Percentiles rank a stretch among this genome's conserved stretches.
These are phyloP conservation scores for Brassica rapa DNA, from an alignment of 345 rosid species.

Conservation along the genomic window DNA sequence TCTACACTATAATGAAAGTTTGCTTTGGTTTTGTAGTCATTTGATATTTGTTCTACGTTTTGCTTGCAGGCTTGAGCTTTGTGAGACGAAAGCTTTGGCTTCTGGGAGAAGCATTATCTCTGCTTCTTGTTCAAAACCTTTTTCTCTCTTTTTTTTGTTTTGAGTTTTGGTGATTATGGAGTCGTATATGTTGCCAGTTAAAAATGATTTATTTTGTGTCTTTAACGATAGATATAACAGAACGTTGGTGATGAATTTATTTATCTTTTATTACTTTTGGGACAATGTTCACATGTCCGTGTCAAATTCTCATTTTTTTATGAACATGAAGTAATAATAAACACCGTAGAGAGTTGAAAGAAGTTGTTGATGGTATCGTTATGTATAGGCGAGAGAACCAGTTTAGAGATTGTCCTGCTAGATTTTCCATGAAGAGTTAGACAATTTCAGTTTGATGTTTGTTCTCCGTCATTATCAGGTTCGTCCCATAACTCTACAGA, in stretches of 20 bases:
- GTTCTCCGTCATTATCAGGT: too few species aligned
- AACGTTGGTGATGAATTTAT: not conserved
- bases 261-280: not conserved
- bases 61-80: conserved; percentile 29
- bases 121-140: conserved; percentile 9
- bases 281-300: too few species aligned
- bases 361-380: too few species aligned
- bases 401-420: too few species aligned
- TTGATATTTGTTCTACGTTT: conserved; percentile 17
- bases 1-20: not conserved
- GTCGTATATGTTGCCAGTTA: conserved; percentile 14
- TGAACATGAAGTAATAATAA: too few species aligned
- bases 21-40: not conserved
- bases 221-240: not conserved
- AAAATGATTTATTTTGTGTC: conserved; percentile 11
- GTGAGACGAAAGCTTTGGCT: conserved; percentile 15
- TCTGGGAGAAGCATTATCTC: conserved; percentile 14
- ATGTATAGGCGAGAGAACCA: too few species aligned
- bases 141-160: not conserved
- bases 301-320: too few species aligned
- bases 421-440: too few species aligned
- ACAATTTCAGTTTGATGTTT: too few species aligned
- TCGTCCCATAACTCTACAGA: too few species aligned
- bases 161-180: conserved; percentile 22
- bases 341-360: too few species aligned